Base-by-base conservation (phyloP, 352 stramenopile species). In the Peronospora farinosa region DNA sequence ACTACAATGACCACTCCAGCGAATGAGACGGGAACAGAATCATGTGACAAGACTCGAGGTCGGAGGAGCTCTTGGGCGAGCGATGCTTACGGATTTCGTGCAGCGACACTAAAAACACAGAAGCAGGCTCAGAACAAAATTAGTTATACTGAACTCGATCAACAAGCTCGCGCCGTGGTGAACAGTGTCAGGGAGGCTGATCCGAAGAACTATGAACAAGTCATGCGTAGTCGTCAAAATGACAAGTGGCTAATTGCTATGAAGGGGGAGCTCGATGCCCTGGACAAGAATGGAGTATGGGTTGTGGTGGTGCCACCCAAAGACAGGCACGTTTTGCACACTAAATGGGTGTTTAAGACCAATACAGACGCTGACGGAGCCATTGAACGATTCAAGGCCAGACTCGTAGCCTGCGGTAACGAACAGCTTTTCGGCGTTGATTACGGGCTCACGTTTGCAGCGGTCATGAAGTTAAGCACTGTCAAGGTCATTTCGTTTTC, bases 171-270 rank as follows among this genome's bases (percentile, higher is more conserved):
- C 2, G 33, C 13, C n/a, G 47, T 45, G 12, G 40, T 54, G 2
- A 59, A 54, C 35, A 38, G 9, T 28, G 28, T 64, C 0, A 5
- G 37, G 2, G 42, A 45, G 10, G 1, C 7, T 5, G 49, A 60
- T n/a, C 49, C 56, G 0, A 60, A 48, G 37, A 65, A 65, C 40
- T 55, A 51, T 17, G 11, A 7, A 7, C 15, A 65, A 13, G 28
- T 43, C 9, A 51, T 60, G 43, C 19, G 30, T 2, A 56, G 23
- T 15, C 10, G 11, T 1, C 28, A 46, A 4, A 44, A 23, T 1
- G 7, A 42, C 2, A 10, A 41, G 3, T 56, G 57, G 49, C 0
- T 19, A 6, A 17, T 30, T 0, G 43, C 43, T 7, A 56, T 56
- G 21, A 11, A 43, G 2, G 33, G 30, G 3, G 36, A 65, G 10